Base-by-base conservation (phyloP, 2,329 filamentous ascomycete genomes). In the Trichoderma atroviride region DNA sequence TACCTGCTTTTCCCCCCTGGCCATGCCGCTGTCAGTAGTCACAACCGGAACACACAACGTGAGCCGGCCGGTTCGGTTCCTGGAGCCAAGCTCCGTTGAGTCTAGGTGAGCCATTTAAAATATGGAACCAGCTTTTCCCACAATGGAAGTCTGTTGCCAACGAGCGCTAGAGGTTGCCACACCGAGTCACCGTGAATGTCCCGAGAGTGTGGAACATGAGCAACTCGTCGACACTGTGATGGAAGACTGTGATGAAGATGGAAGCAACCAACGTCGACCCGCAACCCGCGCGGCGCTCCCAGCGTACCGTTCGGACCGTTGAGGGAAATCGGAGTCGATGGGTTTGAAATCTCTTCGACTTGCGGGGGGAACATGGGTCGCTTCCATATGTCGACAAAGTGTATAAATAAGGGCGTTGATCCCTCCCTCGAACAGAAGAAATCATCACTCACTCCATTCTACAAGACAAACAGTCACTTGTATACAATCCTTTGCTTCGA, bases 271-370 rank as follows among this genome's bases (percentile, higher is more conserved):
- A 43, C 31, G 16, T 43, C 53, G 64, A 52, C 64, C 64, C 64
- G 64, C 64, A 67, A 59, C 55, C 64, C 64, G 64, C 47, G 64
- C 64, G 64, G 64, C 53, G 43, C 40, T 67, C 37, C 40, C 22
- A 50, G 64, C 64, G 64, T 67, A 58, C 64, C 64, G 64, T 67
- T 67, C 64, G 64, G 64, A 50, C 64, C 64, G 64, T 67, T 67
- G 58, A 35, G 53, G 53, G 40, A 58, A 67, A 67, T 67, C 55
- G 62, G 33, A 35, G 53, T 52, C 64, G 55, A 67, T 59, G 55
- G 37, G 55, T 43, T 37, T 43, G 40, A 31, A 61, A 68, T 50
- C 47, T 68, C 65, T 68, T 37, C 29, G 33, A 55, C 24, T 37
- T 55, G 65, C 52, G 65, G 56, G 55, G 55, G 65, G 65, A 56